Conservation (phyloP, 345 rosid genomes). For the Bretschneidera sinensis region DNA sequence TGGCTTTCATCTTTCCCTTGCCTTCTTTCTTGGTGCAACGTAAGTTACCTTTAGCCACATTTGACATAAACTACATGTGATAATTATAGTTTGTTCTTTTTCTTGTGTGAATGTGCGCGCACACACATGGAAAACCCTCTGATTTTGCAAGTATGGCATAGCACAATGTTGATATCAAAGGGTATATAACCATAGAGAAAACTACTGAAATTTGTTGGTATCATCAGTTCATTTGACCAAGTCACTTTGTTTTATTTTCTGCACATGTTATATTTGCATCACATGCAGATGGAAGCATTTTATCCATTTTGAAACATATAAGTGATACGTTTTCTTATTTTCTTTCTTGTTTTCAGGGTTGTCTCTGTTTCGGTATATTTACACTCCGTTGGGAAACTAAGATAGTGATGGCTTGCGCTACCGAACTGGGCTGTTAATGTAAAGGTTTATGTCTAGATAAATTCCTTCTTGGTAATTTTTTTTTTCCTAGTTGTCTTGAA, state of each 20-base stretch:
- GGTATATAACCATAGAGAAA: not conserved
- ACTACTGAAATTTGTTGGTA: not conserved
- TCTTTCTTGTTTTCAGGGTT: slow-evolving; percentile 51
- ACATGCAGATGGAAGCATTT: no score
- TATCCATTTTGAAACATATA: no score
- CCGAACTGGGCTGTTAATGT: not conserved
- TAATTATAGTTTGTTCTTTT: no score
- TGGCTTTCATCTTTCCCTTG: slow-evolving; percentile 82
- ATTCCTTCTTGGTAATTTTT: not conserved
- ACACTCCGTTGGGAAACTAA: slow-evolving; percentile 64
- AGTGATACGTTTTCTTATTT: slow-evolving; percentile 1
- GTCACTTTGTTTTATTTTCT: not conserved
- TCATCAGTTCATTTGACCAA: not conserved
- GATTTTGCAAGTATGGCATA: not conserved
- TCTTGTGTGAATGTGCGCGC: no score
- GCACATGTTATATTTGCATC: not conserved
- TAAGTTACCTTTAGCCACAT: slow-evolving; percentile 33
- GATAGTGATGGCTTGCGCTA: slow-evolving; percentile 23
- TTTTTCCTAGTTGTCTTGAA: no score
- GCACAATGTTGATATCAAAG: not conserved
- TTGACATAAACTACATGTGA: not conserved
- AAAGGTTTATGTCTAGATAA: not conserved
- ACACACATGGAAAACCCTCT: no score
- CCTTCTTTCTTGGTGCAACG: slow-evolving; percentile 91
- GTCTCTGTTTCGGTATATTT: slow-evolving; percentile 80